phyloP scores from a whole-genome alignment of 2,329 filamentous ascomycete species.

The Colletotrichum sp. region DNA sequence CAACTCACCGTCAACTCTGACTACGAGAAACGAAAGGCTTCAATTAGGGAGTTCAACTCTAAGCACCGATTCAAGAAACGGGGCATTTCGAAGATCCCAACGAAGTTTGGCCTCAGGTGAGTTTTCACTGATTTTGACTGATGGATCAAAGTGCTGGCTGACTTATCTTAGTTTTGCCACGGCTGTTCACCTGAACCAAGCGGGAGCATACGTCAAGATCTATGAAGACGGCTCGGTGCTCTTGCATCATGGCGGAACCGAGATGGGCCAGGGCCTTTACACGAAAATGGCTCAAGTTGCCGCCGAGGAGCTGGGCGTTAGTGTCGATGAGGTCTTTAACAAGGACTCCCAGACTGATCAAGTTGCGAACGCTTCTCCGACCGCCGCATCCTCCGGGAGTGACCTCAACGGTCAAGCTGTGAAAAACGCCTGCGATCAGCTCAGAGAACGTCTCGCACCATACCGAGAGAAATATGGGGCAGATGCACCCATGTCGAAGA shows the following conservation, averaged over 20 bases:
- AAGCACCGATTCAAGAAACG: neutral
- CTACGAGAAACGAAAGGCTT: neutral
- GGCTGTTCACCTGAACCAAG: neutral
- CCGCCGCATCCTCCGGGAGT: neutral
- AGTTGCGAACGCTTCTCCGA: neutral
- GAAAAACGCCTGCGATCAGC: neutral
- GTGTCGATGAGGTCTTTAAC: neutral
- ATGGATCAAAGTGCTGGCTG: neutral
- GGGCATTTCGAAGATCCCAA: neutral
- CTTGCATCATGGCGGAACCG: neutral
- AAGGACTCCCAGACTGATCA: neutral
- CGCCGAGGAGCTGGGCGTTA: neutral
- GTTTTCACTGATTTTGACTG: neutral
- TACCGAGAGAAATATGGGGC: neutral
- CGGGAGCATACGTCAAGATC: neutral
- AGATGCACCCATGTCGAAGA: neutral
- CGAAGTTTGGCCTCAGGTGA: neutral
- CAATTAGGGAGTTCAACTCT: neutral
- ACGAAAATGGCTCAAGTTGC: neutral
- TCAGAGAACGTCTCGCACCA: neutral
- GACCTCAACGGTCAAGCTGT: neutral
- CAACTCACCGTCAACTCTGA: neutral
- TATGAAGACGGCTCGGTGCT: neutral
- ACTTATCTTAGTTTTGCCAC: neutral
- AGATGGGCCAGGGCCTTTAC: neutral